These are phyloP conservation scores for Pleurotus ostreatus DNA, from an alignment of 768 basidiomycete species.

Conservation along the genomic window DNA sequence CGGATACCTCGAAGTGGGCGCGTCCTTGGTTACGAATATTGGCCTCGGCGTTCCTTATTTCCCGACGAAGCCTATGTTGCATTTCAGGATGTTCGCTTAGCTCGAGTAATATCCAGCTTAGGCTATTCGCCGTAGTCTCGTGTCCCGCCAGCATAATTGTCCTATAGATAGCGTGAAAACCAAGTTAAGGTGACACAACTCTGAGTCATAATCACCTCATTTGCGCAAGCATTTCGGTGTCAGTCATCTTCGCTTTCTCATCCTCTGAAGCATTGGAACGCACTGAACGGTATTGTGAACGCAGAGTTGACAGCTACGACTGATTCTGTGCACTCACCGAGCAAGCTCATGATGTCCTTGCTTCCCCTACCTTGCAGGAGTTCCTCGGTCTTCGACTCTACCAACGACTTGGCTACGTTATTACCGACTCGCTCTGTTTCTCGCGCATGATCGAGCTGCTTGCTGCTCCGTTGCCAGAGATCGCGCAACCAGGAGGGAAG, in stretches of 20 bases:
- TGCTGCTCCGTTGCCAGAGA: constrained; percentile 39
- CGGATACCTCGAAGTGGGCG: constrained; percentile 33
- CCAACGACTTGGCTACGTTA: constrained; percentile 40
- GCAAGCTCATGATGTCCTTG: constrained; percentile 53
- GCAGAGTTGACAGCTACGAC: neutral
- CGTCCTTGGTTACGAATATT: constrained; percentile 31
- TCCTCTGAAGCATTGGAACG: constrained; percentile 38
- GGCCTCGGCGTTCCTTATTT: constrained; percentile 21
- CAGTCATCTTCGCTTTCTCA: constrained; percentile 23
- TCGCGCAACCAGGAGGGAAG: constrained; percentile 39
- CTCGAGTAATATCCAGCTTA: constrained; percentile 47
- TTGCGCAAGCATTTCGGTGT: constrained; percentile 29
- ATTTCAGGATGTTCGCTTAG: constrained; percentile 39
- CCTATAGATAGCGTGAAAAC: constrained; percentile 7
- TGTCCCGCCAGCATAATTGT: constrained; percentile 33
- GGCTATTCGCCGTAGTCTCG: constrained; percentile 41
- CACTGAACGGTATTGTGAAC: constrained; percentile 25
- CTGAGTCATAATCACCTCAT: constrained; percentile 13
- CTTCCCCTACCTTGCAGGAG: constrained; percentile 42
- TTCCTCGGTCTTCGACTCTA: constrained; percentile 44
- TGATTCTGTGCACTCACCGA: constrained; percentile 32
- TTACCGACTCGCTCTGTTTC: constrained; percentile 40
- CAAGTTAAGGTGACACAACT: no score
- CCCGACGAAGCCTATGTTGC: constrained; percentile 23
- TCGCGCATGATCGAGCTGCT: constrained; percentile 41